These are phyloP conservation scores for Melaleuca alternifolia DNA, from an alignment of 345 rosid genomes.

Conservation along the genomic window DNA sequence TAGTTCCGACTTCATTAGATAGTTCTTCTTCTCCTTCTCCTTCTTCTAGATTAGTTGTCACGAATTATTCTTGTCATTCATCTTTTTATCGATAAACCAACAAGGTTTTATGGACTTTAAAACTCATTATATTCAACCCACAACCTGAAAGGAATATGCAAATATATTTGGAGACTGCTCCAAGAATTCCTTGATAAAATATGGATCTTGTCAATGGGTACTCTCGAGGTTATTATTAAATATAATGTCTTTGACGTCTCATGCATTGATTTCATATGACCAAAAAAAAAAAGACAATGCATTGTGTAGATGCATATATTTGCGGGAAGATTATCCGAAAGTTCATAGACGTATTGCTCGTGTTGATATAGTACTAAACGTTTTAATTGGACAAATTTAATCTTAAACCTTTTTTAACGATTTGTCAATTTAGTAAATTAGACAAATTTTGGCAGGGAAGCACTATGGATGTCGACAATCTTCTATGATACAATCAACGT, in stretches of 20 bases:
- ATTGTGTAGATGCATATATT: not conserved
- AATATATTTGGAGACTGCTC: not conserved
- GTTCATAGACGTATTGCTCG: no score
- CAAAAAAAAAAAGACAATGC: no score
- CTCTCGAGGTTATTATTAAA: not conserved
- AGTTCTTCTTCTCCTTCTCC: no score
- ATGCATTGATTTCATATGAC: not conserved
- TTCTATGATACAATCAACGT: no score
- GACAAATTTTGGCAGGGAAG: no score
- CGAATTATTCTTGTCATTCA: accelerated
- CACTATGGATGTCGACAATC: no score
- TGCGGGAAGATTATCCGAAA: not conserved
- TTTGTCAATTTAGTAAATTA: no score
- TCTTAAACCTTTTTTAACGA: no score
- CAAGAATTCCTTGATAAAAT: not conserved
- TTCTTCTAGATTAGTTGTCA: accelerated
- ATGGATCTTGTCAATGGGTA: not conserved
- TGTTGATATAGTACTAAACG: no score
- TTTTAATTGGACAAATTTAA: no score
- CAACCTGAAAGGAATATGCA: not conserved
- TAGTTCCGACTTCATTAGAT: no score
- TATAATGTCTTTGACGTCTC: not conserved
- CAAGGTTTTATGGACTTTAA: not conserved
- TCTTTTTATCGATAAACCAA: not conserved
- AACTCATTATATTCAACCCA: not conserved